phyloP scores from a whole-genome alignment of 768 basidiomycete species.

The Krasilnikovozyma curviuscula region DNA sequence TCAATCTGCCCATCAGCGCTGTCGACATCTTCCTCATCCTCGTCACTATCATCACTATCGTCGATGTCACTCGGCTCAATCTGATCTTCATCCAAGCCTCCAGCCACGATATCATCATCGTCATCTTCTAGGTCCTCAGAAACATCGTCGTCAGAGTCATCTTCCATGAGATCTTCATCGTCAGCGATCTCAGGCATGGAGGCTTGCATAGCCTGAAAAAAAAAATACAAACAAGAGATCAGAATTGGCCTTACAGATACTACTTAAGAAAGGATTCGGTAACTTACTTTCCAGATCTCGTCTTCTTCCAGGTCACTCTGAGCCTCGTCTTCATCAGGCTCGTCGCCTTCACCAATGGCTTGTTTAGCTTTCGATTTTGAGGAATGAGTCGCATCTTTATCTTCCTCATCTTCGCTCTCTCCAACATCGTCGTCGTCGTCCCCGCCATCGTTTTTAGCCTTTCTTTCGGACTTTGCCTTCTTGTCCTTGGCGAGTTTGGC shows the following conservation, averaged over 20 bases:
- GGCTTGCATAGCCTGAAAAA: slow-evolving; percentile 66
- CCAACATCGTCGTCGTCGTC: slow-evolving; percentile 23
- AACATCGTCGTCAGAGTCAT: slow-evolving; percentile 17
- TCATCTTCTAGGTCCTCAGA: background rate
- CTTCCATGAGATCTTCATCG: slow-evolving; percentile 23
- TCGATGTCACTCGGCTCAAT: slow-evolving; percentile 19
- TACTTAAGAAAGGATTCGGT: background rate
- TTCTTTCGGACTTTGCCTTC: slow-evolving; percentile 34
- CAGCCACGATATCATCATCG: slow-evolving; percentile 21
- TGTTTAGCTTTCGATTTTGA: slow-evolving; percentile 21
- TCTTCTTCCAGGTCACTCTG: slow-evolving; percentile 12
- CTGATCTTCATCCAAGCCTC: slow-evolving; percentile 10
- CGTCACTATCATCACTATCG: slow-evolving; percentile 23
- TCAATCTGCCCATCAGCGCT: slow-evolving; percentile 25
- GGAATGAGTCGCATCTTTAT: slow-evolving; percentile 7
- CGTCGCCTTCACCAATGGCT: slow-evolving; percentile 26
- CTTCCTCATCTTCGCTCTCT: slow-evolving; percentile 15
- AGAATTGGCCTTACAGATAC: no score
- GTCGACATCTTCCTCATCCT: slow-evolving; percentile 37
- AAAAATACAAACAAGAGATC: no score
- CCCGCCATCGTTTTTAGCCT: slow-evolving; percentile 32
- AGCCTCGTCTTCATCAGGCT: slow-evolving; percentile 20
- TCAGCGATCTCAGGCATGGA: slow-evolving; percentile 47
- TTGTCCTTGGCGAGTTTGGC: slow-evolving; percentile 43
- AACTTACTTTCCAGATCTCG: slow-evolving; percentile 71